Evolutionary conservation across 495 filamentous ascomycete species (phyloP).

Genomic region (Penicillium longicatenatum): DNA sequence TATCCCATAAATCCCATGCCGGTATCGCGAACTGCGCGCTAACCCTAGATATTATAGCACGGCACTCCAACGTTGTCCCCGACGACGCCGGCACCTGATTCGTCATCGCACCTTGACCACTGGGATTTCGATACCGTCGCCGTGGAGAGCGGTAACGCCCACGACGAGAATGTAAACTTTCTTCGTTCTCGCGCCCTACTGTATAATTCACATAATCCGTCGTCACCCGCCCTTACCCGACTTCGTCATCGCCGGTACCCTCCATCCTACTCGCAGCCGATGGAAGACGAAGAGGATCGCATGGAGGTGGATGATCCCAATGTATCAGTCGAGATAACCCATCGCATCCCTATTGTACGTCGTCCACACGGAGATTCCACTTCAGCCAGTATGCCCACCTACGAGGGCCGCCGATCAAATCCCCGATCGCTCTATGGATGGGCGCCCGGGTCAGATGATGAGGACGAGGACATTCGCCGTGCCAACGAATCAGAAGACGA

Average conservation of each 20-base stretch:
- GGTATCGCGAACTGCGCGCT: constrained; percentile 1
- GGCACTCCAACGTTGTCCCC: constrained; percentile 36
- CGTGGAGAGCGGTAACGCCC: constrained; percentile 53
- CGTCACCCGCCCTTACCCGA: constrained; percentile 39
- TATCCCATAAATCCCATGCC: background rate
- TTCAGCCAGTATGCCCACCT: constrained; percentile 38
- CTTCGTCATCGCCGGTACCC: constrained; percentile 41
- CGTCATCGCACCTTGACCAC: constrained; percentile 24
- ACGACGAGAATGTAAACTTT: constrained; percentile 62
- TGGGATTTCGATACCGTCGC: constrained; percentile 49
- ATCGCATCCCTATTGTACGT: constrained; percentile 45
- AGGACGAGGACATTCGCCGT: constrained; percentile 39
- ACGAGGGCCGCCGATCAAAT: constrained; percentile 51
- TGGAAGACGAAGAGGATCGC: constrained; percentile 36
- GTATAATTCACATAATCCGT: constrained; percentile 31
- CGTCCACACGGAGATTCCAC: constrained; percentile 33
- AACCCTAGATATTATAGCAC: constrained; percentile 21
- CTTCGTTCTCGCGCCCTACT: constrained; percentile 49
- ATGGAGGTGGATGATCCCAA: constrained; percentile 47
- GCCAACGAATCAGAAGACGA: constrained; percentile 36
- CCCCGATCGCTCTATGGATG: constrained; percentile 59
- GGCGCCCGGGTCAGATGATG: constrained; percentile 58
- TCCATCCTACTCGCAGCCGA: constrained; percentile 22
- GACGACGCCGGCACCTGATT: constrained; percentile 28
- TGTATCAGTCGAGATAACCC: constrained; percentile 41